Percentiles rank a stretch among this genome's conserved stretches.
These are phyloP conservation scores for Penicillium lividum DNA, from an alignment of 495 filamentous ascomycete genomes.

Conservation along the genomic window DNA sequence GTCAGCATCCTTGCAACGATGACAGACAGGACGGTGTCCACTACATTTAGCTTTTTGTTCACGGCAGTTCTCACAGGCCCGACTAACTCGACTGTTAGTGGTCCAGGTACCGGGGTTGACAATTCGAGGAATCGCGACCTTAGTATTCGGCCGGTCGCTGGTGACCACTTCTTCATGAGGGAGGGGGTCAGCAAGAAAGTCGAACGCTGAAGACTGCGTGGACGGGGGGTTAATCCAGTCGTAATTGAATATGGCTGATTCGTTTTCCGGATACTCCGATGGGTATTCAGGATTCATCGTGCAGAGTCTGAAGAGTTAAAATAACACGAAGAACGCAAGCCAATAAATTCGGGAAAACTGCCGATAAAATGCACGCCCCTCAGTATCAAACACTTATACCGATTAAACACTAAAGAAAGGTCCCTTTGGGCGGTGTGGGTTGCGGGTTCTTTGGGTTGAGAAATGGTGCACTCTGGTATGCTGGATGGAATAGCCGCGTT, in stretches of 20 bases:
- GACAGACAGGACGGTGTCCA: constrained; percentile 56
- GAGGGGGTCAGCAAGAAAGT: constrained; percentile 18
- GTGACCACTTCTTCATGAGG: constrained; percentile 17
- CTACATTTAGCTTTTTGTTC: constrained; percentile 68
- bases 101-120: constrained; percentile 27
- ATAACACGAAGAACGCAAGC: constrained; percentile 15
- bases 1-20: constrained; percentile 56
- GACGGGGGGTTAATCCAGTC: constrained; percentile 22
- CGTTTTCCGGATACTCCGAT: constrained; percentile 25
- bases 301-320: background rate
- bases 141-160: constrained; percentile 31
- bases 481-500: constrained; percentile 36
- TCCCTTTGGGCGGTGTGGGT: background rate
- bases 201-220: constrained; percentile 3
- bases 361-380: background rate
- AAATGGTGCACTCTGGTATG: constrained; percentile 37
- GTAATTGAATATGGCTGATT: constrained; percentile 16
- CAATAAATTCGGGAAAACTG: constrained; percentile 8
- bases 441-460: background rate
- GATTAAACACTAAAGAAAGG: background rate
- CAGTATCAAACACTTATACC: background rate
- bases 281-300: constrained; percentile 23
- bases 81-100: constrained; percentile 45
- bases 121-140: constrained; percentile 43
- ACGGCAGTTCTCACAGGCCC: constrained; percentile 73